A percentile compares a stretch with the other conserved stretches of the same genome.
These are phyloP conservation scores for Colletotrichum gloeosporioides DNA, from an alignment of 2,329 filamentous ascomycete species.

Conservation along the genomic window DNA sequence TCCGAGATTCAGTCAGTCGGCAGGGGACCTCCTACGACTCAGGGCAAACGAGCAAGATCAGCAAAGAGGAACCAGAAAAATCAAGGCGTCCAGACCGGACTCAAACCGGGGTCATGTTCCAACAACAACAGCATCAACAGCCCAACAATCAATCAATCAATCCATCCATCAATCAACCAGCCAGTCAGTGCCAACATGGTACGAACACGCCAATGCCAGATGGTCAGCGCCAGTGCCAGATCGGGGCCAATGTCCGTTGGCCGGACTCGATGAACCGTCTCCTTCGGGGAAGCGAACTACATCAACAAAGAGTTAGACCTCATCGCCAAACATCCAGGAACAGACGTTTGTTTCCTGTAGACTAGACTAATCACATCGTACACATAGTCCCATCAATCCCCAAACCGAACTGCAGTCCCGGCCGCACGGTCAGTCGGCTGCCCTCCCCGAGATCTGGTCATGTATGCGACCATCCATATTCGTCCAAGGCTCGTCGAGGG, in stretches of 20 bases:
- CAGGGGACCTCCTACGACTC: not conserved
- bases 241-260: not conserved
- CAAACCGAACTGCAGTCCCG: not conserved
- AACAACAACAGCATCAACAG: not conserved
- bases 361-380: not conserved
- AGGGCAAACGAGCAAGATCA: not conserved
- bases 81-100: not conserved
- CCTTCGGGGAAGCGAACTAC: not conserved
- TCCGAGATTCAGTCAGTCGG: not conserved
- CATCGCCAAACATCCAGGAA: not conserved
- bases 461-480: slow-evolving; percentile 3
- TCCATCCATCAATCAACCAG: rapidly evolving
- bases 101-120: not conserved
- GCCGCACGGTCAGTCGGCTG: not conserved
- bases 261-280: not conserved
- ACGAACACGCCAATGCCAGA: not conserved
- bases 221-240: not conserved
- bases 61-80: not conserved
- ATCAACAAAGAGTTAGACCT: not conserved
- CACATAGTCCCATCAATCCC: not conserved
- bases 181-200: not conserved
- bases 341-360: not conserved
- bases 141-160: not conserved
- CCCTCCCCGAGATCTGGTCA: slow-evolving; percentile 8
- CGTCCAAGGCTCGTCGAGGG: not conserved